Evolutionary conservation across 805 yeast species (phyloP).

Genomic region (Tetrapisispora iriomotensis): DNA sequence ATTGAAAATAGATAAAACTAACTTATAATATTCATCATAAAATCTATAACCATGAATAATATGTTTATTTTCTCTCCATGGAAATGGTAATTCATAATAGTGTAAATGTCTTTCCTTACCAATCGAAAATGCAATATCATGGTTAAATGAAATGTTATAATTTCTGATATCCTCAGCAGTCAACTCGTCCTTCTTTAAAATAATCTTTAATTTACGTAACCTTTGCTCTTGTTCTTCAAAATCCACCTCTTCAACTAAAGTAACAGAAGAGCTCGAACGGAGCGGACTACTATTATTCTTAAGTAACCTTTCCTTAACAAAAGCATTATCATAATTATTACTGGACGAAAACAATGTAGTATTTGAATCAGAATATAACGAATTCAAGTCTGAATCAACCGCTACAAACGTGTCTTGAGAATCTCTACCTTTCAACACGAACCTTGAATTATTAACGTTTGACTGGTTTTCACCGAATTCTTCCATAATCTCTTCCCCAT

Average conservation of each 20-base stretch:
- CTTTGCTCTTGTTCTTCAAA: background rate
- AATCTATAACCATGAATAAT: slow-evolving; percentile 82
- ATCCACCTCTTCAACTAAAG: slow-evolving; percentile 4
- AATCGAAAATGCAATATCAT: slow-evolving; percentile 35
- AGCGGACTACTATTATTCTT: background rate
- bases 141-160: slow-evolving; percentile 34
- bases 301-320: background rate
- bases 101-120: slow-evolving; percentile 48
- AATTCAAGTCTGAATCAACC: background rate
- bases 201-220: background rate
- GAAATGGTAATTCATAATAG: slow-evolving; percentile 80
- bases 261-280: slow-evolving; percentile 2
- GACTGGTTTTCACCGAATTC: background rate
- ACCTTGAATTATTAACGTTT: background rate
- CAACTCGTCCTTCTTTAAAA: background rate
- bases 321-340: background rate
- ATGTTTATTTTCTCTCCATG: slow-evolving; percentile 88
- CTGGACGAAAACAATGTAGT: background rate
- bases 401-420: slow-evolving; percentile 3
- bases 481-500: background rate
- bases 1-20: slow-evolving; percentile 49
- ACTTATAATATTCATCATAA: slow-evolving; percentile 49
- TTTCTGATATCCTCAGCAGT: slow-evolving; percentile 3
- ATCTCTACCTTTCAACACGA: background rate
- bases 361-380: slow-evolving; percentile 1